phyloP scores from a whole-genome alignment of 371 early-diverging fungal species.

The Mucor irregularis region DNA sequence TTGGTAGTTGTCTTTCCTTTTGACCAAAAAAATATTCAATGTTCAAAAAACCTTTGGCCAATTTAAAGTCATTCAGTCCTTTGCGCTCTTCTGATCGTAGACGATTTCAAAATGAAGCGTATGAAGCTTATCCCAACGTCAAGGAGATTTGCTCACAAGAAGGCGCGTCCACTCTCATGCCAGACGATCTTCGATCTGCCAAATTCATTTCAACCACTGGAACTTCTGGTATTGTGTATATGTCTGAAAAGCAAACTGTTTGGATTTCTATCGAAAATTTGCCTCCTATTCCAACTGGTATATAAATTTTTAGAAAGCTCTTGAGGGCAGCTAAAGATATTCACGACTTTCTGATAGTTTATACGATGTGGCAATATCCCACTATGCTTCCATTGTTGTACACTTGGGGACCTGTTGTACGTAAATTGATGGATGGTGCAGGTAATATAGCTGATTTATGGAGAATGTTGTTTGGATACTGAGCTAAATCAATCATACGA shows the following conservation, averaged over 20 bases:
- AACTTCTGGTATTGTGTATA: slow-evolving; percentile 61
- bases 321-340: no score
- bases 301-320: not conserved
- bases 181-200: slow-evolving; percentile 61
- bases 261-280: slow-evolving; percentile 57
- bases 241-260: slow-evolving; percentile 54
- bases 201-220: slow-evolving; percentile 64
- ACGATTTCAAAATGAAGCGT: slow-evolving; percentile 58
- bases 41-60: slow-evolving; percentile 64
- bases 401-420: slow-evolving; percentile 62
- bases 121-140: slow-evolving; percentile 50
- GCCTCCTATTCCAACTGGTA: slow-evolving; percentile 46
- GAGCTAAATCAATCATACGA: not conserved
- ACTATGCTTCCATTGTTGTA: slow-evolving; percentile 58
- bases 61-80: slow-evolving; percentile 60
- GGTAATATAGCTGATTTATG: no score
- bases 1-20: no score
- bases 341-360: slow-evolving; percentile 36
- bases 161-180: slow-evolving; percentile 37
- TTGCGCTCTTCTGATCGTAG: slow-evolving; percentile 61
- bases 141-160: slow-evolving; percentile 33
- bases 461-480: no score
- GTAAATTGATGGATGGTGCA: slow-evolving; percentile 67
- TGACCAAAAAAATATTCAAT: no score
- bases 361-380: slow-evolving; percentile 68